A percentile compares a stretch with the other conserved stretches of the same genome.
phyloP scores from a whole-genome alignment of 257 asterid species.

The Lycium ferocissimum region DNA sequence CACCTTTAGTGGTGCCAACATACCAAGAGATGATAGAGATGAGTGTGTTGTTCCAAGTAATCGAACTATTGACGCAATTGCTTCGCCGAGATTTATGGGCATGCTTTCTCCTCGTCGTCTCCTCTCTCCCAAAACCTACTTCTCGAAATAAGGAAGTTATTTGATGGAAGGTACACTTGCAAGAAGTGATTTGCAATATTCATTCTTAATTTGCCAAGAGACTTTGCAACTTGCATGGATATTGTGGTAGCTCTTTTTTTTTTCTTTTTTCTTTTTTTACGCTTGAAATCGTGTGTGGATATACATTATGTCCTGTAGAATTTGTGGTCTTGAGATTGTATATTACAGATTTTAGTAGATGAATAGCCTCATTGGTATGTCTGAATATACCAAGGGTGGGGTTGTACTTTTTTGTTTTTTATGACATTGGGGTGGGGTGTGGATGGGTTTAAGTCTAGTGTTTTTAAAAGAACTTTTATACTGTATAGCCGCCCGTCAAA shows the following conservation, averaged over 20 bases:
- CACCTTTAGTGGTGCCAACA: conserved; percentile 60
- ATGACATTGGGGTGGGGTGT: neutral
- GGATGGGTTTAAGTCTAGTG: neutral
- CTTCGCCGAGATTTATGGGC: conserved; percentile 70
- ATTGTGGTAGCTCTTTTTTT: neutral
- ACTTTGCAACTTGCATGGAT: neutral
- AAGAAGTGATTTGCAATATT: neutral
- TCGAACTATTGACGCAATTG: conserved; percentile 51
- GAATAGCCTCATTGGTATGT: neutral
- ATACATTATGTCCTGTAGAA: neutral
- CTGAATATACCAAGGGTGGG: neutral
- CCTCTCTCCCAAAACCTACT: conserved; percentile 65
- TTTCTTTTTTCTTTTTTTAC: neutral
- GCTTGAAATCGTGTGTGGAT: conserved; percentile 14
- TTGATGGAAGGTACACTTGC: neutral
- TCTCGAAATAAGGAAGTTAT: conserved; percentile 47
- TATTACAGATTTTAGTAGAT: neutral
- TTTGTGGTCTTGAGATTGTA: neutral
- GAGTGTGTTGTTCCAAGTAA: conserved; percentile 34
- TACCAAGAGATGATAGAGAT: conserved; percentile 45
- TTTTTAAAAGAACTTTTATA: neutral
- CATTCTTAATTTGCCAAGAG: neutral
- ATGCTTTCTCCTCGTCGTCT: conserved; percentile 73
- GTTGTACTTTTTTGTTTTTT: too few species aligned
- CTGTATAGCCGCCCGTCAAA: too few species aligned